phyloP scores from a whole-genome alignment of 78 protist species.

The Dictyostelium citrinum region DNA sequence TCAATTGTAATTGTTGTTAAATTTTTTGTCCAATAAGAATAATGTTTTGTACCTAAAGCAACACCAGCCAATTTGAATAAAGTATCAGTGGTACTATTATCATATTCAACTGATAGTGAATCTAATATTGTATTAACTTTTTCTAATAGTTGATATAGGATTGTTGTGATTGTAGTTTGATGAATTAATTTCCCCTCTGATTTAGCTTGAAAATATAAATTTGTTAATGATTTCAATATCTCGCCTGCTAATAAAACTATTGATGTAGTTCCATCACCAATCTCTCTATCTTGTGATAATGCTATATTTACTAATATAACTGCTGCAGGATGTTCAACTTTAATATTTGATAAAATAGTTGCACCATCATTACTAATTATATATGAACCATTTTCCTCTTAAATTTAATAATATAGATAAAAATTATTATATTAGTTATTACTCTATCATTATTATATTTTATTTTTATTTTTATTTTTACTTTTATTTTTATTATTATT shows the following conservation, averaged over 20 bases:
- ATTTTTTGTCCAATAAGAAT: conserved; percentile 60
- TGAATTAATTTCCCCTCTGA: neutral
- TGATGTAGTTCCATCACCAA: conserved; percentile 99
- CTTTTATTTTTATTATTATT: too few relatives aligned
- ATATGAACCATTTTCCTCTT: conserved; percentile 28
- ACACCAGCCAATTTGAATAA: conserved; percentile 67
- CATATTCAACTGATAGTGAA: conserved; percentile 2
- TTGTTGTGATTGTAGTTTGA: conserved; percentile 17
- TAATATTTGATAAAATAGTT: conserved; percentile 97
- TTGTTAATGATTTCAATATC: conserved; percentile 78
- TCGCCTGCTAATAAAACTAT: conserved; percentile 98
- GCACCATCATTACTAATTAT: conserved; percentile 99
- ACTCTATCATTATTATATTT: too few relatives aligned
- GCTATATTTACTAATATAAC: conserved; percentile 98
- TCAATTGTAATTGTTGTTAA: conserved; percentile 4
- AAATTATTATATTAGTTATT: neutral
- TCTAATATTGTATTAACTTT: neutral
- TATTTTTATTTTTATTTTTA: too few relatives aligned
- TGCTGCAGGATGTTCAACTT: conserved; percentile 99
- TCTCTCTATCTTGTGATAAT: conserved; percentile 97
- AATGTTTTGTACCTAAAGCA: conserved; percentile 66
- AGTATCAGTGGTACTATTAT: neutral
- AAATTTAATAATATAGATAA: neutral
- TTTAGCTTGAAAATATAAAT: neutral
- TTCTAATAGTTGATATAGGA: neutral